Evolutionary conservation across 2,329 filamentous ascomycete genomes (phyloP).

Genomic region (Ascomycota sp.): DNA sequence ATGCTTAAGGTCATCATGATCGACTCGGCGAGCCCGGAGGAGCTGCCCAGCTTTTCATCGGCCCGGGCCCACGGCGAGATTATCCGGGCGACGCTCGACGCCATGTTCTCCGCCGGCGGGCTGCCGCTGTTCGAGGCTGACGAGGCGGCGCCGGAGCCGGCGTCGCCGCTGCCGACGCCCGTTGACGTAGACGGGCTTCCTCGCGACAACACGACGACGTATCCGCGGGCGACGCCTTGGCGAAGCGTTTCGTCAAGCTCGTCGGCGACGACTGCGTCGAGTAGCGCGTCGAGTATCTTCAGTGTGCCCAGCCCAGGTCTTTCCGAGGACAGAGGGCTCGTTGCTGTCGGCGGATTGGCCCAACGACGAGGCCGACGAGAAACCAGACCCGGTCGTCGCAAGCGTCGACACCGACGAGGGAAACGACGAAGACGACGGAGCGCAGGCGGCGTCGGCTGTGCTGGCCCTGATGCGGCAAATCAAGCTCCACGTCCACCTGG

Average conservation of each 20-base stretch:
- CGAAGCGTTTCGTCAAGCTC: slow-evolving; percentile 1
- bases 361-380: slow-evolving; percentile 3
- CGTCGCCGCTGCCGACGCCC: neutral
- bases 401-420: too few relatives aligned
- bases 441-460: neutral
- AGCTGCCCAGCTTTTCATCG: slow-evolving; percentile 44
- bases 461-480: slow-evolving; percentile 5
- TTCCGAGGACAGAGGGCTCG: slow-evolving; percentile 1
- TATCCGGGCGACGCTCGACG: neutral
- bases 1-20: slow-evolving; percentile 44
- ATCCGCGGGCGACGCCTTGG: slow-evolving; percentile 2
- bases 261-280: neutral
- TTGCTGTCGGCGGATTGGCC: slow-evolving; percentile 2
- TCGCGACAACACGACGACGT: neutral
- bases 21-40: slow-evolving; percentile 45
- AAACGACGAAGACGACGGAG: slow-evolving; percentile 1
- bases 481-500: slow-evolving; percentile 6
- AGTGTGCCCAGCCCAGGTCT: slow-evolving; percentile 2
- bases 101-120: slow-evolving; percentile 2
- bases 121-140: slow-evolving; percentile 1
- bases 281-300: slow-evolving; percentile 4
- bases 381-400: too few relatives aligned
- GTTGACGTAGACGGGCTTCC: neutral
- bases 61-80: too few relatives aligned
- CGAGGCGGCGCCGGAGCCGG: neutral